phyloP scores from a whole-genome alignment of 176 grass and related monocot genomes.

The Carex pumila region DNA sequence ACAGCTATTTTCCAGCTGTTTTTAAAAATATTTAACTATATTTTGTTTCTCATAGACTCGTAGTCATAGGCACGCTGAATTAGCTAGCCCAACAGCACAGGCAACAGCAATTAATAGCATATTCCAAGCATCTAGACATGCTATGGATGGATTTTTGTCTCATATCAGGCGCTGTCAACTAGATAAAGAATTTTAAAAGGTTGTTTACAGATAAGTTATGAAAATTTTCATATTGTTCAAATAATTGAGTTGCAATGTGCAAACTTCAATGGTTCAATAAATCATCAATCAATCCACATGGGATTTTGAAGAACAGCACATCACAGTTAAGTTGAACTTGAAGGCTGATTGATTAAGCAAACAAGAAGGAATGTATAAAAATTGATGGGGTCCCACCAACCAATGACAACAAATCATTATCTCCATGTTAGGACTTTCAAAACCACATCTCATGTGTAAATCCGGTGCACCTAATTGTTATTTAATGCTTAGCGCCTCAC shows the following conservation, averaged over 20 bases:
- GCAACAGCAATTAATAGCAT: background rate
- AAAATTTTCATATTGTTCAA: background rate
- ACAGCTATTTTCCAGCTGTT: too few species aligned
- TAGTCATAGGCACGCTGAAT: too few species aligned
- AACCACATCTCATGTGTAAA: background rate
- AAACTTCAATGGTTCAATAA: background rate
- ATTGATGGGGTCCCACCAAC: constrained; percentile 1
- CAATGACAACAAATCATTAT: constrained; percentile 15
- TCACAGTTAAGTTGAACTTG: background rate
- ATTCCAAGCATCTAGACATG: too few species aligned
- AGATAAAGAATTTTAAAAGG: background rate
- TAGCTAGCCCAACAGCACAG: too few species aligned
- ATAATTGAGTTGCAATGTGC: background rate
- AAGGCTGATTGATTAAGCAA: background rate
- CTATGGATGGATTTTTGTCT: background rate
- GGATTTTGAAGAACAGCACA: background rate
- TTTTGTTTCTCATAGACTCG: too few species aligned
- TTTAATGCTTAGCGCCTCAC: background rate
- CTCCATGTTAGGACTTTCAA: constrained; percentile 8
- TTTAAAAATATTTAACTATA: too few species aligned
- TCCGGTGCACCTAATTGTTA: constrained; percentile 11
- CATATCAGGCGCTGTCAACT: background rate
- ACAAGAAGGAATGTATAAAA: background rate
- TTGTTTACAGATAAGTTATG: background rate
- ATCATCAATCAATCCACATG: background rate